Percentiles rank a stretch among this genome's conserved stretches.
Evolutionary conservation across 169 alveolate species (phyloP).

Genomic region (Plasmodium adleri): DNA sequence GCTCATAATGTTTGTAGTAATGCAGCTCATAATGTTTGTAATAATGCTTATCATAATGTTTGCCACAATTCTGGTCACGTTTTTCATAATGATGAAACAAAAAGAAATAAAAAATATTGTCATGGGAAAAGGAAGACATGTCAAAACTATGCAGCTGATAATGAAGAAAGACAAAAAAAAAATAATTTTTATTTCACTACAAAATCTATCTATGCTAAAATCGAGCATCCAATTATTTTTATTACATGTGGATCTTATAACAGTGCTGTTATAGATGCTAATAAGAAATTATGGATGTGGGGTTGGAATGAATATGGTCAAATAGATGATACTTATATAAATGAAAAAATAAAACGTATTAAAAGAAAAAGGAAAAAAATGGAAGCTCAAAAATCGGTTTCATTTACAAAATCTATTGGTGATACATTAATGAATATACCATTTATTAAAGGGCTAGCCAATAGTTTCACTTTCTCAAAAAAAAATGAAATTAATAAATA

Average conservation of each 20-base stretch:
- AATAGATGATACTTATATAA: conserved; percentile 11
- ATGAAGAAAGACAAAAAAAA: not conserved
- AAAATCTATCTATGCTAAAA: conserved; percentile 23
- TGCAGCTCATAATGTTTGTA: not conserved
- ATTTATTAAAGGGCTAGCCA: no score
- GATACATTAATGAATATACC: not conserved
- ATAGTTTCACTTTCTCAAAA: no score
- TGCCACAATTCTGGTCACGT: not conserved
- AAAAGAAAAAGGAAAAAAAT: not conserved
- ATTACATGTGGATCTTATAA: conserved; percentile 45
- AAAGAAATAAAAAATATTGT: no score
- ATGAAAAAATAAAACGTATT: conserved; percentile 20
- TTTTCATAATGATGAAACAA: no score
- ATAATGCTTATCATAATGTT: not conserved
- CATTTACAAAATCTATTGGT: not conserved
- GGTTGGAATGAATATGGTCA: conserved; percentile 72
- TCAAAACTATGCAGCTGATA: not conserved
- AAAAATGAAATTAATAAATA: no score
- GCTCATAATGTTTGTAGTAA: not conserved
- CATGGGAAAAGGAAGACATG: no score
- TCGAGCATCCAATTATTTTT: conserved; percentile 39
- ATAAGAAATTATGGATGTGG: conserved; percentile 60
- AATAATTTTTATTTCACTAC: conserved; percentile 18
- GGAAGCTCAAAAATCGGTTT: not conserved
- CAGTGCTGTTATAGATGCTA: conserved; percentile 41